Conservation (phyloP, 768 basidiomycete species). For the Mrakia hoshinonis region DNA sequence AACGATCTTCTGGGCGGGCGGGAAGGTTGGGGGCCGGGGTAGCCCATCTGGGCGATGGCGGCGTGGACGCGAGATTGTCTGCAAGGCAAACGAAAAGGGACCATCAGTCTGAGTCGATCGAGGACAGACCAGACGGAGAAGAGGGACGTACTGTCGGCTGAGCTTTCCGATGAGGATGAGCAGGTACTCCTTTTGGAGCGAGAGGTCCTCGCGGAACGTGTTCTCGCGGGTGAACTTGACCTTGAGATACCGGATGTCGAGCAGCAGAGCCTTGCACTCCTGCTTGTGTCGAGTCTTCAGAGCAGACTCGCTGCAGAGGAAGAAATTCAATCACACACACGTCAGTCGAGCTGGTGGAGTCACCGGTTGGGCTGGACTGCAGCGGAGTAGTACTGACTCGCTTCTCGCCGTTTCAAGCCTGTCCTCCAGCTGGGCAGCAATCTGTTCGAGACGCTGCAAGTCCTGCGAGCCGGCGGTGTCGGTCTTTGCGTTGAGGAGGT, state of each 20-base stretch:
- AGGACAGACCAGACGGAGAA: background rate
- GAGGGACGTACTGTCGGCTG: slow-evolving; percentile 32
- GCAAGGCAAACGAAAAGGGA: background rate
- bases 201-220: slow-evolving; percentile 62
- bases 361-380: background rate
- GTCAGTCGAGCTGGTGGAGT: slow-evolving; percentile 24
- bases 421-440: slow-evolving; percentile 48
- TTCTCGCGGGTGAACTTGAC: slow-evolving; percentile 82
- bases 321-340: background rate
- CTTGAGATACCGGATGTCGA: slow-evolving; percentile 86
- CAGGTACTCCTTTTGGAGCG: slow-evolving; percentile 82
- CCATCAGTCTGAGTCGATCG: slow-evolving; percentile 34
- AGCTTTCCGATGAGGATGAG: slow-evolving; percentile 51
- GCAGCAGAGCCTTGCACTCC: slow-evolving; percentile 81
- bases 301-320: slow-evolving; percentile 26
- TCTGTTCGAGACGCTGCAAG: slow-evolving; percentile 34
- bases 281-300: slow-evolving; percentile 31
- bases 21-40: slow-evolving; percentile 46
- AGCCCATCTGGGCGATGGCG: slow-evolving; percentile 67
- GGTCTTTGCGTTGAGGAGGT: slow-evolving; percentile 61
- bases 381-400: background rate
- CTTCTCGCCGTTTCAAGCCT: slow-evolving; percentile 58
- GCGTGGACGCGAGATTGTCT: slow-evolving; percentile 39
- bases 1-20: slow-evolving; percentile 46
- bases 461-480: slow-evolving; percentile 40